Base-by-base conservation (phyloP, 164 flowering plant species). In the Sedum album region DNA sequence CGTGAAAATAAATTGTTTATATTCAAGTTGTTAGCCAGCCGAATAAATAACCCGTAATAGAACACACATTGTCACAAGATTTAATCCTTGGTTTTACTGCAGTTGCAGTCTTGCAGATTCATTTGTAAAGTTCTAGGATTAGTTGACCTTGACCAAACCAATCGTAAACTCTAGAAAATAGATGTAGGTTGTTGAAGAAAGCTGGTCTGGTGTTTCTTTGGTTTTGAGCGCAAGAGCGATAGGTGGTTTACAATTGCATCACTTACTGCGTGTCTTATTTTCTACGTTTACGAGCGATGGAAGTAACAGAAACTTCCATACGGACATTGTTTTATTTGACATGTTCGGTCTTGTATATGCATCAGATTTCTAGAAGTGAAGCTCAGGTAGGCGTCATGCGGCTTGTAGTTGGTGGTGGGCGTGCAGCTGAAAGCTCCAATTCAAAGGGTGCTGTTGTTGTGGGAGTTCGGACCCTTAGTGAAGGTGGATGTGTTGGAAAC, bases 401-500 rank as follows among this genome's bases (percentile, higher is more conserved):
- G 67, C 85, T 94, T 74, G 85, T 94, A 70, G 97, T 91, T 81
- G 95, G 97, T 74, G 99, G 99, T 75, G 99, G 99, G 61, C 82
- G 99, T 73, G 99, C 97, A 72, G 82, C 79, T 71, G 99, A 94
- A 82, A 79, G 69, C 69, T 68, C 79, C 33, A 87, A 90, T 13
- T 74, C 89, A 51, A 82, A 71, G 76, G 99, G 99, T 69, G 82
- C 97, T 79, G 99, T 94, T 68, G 81, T 94, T 69, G 95, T 94
- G 35, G 97, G 99, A 49, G 99, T 94, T 70, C 86, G 99, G 68
- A 88, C 99, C 72, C 94, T 94, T 20, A 94, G 99, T 82, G 99
- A 94, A 80, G 99, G 99, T 48, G 99, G 99, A 67, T 96, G 99
- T 70, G 99, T 94, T 65, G 97, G 99, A 21, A 86, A 81, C 73